phyloP scores from a whole-genome alignment of 2,329 filamentous ascomycete genomes.

The Mollisiaceae sp. region DNA sequence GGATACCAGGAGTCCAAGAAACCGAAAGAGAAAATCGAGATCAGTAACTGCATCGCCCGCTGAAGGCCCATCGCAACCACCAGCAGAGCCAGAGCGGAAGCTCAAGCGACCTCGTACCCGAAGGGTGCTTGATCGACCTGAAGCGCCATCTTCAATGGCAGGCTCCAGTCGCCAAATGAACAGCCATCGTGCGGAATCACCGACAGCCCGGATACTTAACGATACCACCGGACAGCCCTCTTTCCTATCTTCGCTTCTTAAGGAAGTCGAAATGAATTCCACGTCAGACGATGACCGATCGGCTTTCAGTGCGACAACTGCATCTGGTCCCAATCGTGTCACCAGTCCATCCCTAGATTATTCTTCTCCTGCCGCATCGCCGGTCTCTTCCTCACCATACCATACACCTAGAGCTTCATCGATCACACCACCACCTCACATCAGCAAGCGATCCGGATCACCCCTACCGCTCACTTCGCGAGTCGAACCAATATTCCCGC shows the following conservation, averaged over 20 bases:
- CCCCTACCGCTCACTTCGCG: slow-evolving; percentile 72
- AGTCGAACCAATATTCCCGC: slow-evolving; percentile 76
- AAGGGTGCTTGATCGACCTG: slow-evolving; percentile 60
- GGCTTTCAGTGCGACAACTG: slow-evolving; percentile 29
- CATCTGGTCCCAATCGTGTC: slow-evolving; percentile 33
- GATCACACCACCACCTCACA: slow-evolving; percentile 71
- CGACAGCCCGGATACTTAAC: slow-evolving; percentile 37
- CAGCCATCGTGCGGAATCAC: slow-evolving; percentile 29
- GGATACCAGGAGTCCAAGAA: slow-evolving; percentile 55
- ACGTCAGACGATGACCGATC: slow-evolving; percentile 60
- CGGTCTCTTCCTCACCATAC: slow-evolving; percentile 65
- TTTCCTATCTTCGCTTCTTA: slow-evolving; percentile 84
- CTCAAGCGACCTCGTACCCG: slow-evolving; percentile 86
- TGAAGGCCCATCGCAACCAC: slow-evolving; percentile 60
- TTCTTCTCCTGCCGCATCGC: slow-evolving; percentile 72
- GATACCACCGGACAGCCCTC: slow-evolving; percentile 64
- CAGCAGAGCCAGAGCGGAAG: slow-evolving; percentile 76
- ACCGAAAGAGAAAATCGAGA: slow-evolving; percentile 74
- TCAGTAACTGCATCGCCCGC: slow-evolving; percentile 74
- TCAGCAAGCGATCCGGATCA: slow-evolving; percentile 64
- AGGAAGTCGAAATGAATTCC: slow-evolving; percentile 78
- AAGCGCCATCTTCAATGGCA: slow-evolving; percentile 39
- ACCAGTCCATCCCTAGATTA: slow-evolving; percentile 47
- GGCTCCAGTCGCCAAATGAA: slow-evolving; percentile 43
- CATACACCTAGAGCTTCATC: slow-evolving; percentile 72